phyloP scores from a whole-genome alignment of 805 yeast species.

The Hermanozyma aechmeae region DNA sequence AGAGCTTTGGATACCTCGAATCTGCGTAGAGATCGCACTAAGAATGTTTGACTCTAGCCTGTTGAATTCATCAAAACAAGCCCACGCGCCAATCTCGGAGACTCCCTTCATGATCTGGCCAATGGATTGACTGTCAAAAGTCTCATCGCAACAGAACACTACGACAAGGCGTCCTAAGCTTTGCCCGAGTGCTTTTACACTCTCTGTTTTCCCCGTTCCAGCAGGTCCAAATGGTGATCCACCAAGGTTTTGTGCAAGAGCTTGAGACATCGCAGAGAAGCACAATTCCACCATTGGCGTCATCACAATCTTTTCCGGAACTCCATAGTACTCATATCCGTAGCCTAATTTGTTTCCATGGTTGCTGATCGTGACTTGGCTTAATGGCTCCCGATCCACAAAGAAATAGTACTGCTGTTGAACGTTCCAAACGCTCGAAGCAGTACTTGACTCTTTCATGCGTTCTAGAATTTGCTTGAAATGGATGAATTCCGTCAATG shows the following conservation, averaged over 20 bases:
- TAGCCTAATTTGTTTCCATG: conserved; percentile 44
- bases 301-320: conserved; percentile 60
- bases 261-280: conserved; percentile 62
- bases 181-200: conserved; percentile 76
- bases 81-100: conserved; percentile 84
- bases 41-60: conserved; percentile 61
- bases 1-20: conserved; percentile 65
- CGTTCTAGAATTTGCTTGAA: no score
- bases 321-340: conserved; percentile 79
- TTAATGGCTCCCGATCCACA: no score
- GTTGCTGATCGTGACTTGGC: no score
- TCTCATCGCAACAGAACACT: conserved; percentile 87
- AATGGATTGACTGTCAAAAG: conserved; percentile 74
- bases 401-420: conserved; percentile 47
- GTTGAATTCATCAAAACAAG: conserved; percentile 93
- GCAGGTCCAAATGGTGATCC: conserved; percentile 95
- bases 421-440: conserved; percentile 47
- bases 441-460: no score
- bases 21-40: conserved; percentile 78
- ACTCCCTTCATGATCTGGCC: conserved; percentile 71
- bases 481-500: no score
- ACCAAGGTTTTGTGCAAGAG: conserved; percentile 67
- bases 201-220: conserved; percentile 94
- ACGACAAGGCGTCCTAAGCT: conserved; percentile 72
- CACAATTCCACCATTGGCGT: conserved; percentile 65